Percentiles rank a stretch among this genome's conserved stretches.
phyloP scores from a whole-genome alignment of 768 basidiomycete species.

The Lentinula raphanica region DNA sequence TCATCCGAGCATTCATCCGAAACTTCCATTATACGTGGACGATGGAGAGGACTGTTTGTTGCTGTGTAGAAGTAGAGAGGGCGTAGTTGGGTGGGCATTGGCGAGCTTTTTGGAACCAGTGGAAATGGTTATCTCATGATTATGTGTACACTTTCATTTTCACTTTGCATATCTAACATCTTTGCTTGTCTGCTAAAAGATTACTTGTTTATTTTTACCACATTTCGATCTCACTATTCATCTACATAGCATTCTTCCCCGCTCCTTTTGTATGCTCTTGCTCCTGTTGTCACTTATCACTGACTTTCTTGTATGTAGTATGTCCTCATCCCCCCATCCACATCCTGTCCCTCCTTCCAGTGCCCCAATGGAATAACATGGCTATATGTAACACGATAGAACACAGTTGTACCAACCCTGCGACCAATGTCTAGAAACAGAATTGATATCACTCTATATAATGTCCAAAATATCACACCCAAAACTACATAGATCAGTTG shows the following conservation, averaged over 20 bases:
- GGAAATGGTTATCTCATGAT: conserved; percentile 20
- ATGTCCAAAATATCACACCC: neutral
- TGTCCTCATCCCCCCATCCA: too few relatives aligned
- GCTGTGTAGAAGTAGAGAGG: conserved; percentile 53
- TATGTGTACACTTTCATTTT: too few relatives aligned
- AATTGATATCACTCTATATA: neutral
- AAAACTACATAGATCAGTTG: neutral
- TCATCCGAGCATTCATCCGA: conserved; percentile 68
- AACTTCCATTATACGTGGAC: conserved; percentile 74
- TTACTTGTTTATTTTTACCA: neutral
- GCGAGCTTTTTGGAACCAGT: conserved; percentile 75
- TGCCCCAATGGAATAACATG: neutral
- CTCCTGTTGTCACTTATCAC: neutral
- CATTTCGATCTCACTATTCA: too few relatives aligned
- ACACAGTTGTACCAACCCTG: neutral
- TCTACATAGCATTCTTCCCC: neutral
- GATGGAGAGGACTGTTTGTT: conserved; percentile 75
- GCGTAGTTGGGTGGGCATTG: conserved; percentile 71
- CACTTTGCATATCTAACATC: neutral
- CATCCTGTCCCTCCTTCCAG: neutral
- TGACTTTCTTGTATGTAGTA: neutral
- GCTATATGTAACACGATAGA: neutral
- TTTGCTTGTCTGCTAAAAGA: neutral
- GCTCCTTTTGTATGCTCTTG: neutral
- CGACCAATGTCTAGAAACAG: neutral